phyloP scores from a whole-genome alignment of 2,329 filamentous ascomycete species.

The Epicoccum sorghinum region DNA sequence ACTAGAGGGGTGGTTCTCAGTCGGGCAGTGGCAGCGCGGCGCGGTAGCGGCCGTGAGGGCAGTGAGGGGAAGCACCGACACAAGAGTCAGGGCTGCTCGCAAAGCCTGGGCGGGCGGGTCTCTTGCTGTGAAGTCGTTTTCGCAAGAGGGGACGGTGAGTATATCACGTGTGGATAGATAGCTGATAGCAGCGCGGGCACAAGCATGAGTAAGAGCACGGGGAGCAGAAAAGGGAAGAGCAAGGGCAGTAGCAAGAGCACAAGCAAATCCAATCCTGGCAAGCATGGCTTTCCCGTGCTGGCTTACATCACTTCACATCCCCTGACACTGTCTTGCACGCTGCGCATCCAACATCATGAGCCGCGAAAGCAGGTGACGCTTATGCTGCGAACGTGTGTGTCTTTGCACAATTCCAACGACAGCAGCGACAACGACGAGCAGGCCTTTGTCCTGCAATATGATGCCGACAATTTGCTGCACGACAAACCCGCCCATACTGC shows the following conservation, averaged over 20 bases:
- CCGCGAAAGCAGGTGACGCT: not conserved
- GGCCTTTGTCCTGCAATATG: slow-evolving; percentile 1
- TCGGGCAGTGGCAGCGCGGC: not conserved
- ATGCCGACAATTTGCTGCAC: not conserved
- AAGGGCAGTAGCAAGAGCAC: not conserved
- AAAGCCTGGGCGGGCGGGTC: slow-evolving; percentile 3
- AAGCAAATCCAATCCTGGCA: not conserved
- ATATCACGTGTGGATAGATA: not conserved
- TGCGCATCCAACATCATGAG: not conserved
- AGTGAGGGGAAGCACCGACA: too few relatives aligned
- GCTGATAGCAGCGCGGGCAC: not conserved
- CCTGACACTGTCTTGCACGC: not conserved
- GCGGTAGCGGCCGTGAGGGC: not conserved
- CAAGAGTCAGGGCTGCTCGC: slow-evolving; percentile 2
- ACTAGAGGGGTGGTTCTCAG: not conserved
- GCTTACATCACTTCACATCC: not conserved
- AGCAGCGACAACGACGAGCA: not conserved
- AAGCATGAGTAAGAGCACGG: too few relatives aligned
- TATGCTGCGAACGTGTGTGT: not conserved
- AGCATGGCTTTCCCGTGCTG: not conserved
- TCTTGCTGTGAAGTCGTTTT: not conserved
- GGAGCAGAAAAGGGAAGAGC: too few relatives aligned
- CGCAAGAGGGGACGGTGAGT: not conserved
- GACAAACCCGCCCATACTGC: not conserved
- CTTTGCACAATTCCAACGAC: not conserved